Evolutionary conservation across 306 rosid species (phyloP), one percentile per base, ranked within the genome.

Genomic region (Cyamopsis tetragonoloba): DNA sequence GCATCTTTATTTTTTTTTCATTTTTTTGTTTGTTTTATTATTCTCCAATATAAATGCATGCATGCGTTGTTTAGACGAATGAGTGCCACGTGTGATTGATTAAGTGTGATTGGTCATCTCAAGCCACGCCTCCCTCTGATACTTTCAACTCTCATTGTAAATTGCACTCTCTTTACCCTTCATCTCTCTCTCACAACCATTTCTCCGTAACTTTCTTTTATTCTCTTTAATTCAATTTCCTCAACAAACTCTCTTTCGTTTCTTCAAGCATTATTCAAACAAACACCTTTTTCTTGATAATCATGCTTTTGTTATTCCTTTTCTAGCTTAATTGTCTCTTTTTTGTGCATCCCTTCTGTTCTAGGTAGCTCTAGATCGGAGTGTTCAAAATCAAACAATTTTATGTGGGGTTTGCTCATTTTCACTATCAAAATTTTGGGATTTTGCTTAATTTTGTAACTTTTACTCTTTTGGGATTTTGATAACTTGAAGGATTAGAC

Each of bases 321-420:
- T 81, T n/a, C n/a, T n/a, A n/a, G 86, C 84, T 72, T 78, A 78
- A 39, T 43, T 44, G 8, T 42, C 65, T 66, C 7, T 63, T 3
- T n/a, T n/a, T 57, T 59, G 30, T 24, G 14, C 6, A 46, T 24
- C 2, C n/a, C n/a, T n/a, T n/a, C n/a, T n/a, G n/a, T n/a, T n/a
- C n/a, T n/a, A n/a, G n/a, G n/a, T n/a, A n/a, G n/a, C n/a, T n/a
- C n/a, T n/a, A n/a, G n/a, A 18, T 47, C 58, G 14, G 10, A 41
- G 3, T 32, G 11, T 55, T n/a, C 34, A 7, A 26, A 39, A 13
- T 17, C 38, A 39, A 2, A 8, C 24, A 68, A 20, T 9, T 14
- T 37, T 59, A 54, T 22, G 51, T 12, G 54, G 42, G 59, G 32
- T 59, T 18, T 49, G 8, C 47, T 49, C 32, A n/a, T 70, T 73